These are phyloP conservation scores for Paecilomyces dactylethromorphus DNA, from an alignment of 2,329 filamentous ascomycete species.

Conservation along the genomic window DNA sequence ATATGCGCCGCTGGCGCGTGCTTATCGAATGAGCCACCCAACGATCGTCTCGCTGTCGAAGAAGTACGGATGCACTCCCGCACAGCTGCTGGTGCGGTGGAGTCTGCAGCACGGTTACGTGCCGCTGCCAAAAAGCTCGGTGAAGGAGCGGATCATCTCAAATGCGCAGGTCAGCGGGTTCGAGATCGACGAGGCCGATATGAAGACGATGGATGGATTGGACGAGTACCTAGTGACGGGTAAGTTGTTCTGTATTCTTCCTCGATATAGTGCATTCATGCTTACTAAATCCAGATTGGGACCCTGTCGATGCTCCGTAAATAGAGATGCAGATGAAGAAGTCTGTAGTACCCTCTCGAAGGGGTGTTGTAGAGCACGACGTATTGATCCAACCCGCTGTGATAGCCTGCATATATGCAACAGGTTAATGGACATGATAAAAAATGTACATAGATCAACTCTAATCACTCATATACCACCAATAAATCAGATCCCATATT, in stretches of 20 bases:
- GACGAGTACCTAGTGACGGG: conserved; percentile 71
- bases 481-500: no score
- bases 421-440: no score
- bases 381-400: no score
- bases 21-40: conserved; percentile 62
- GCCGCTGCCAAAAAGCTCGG: conserved; percentile 66
- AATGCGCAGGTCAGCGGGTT: conserved; percentile 55
- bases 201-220: conserved; percentile 56
- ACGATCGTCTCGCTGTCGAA: conserved; percentile 55
- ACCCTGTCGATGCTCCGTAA: conserved; percentile 14
- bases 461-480: no score
- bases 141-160: conserved; percentile 54
- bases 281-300: conserved; percentile 9
- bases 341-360: not conserved
- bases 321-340: not conserved
- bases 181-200: conserved; percentile 55
- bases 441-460: no score
- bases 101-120: conserved; percentile 68
- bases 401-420: not conserved
- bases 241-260: conserved; percentile 31
- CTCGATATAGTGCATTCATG: not conserved
- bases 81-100: conserved; percentile 73
- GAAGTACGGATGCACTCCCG: conserved; percentile 64
- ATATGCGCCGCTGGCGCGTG: conserved; percentile 70
- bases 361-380: no score